Evolutionary conservation across 2,329 filamentous ascomycete genomes (phyloP).

Genomic region (Chaetothyriales sp.): DNA sequence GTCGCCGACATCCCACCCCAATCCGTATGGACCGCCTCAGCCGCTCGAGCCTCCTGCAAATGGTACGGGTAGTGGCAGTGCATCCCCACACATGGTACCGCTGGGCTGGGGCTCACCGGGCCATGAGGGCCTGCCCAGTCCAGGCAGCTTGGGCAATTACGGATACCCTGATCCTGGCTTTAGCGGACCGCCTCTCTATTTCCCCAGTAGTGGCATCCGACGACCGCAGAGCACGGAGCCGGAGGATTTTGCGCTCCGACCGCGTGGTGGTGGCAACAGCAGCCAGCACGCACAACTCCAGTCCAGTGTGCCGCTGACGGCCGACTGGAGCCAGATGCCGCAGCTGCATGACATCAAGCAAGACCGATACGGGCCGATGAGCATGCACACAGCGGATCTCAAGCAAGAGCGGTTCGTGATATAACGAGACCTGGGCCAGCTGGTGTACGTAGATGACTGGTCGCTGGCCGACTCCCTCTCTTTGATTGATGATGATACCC

Average conservation of each 20-base stretch:
- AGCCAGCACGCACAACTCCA: slow-evolving; percentile 4
- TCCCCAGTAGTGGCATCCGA: slow-evolving; percentile 53
- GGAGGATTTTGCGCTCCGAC: slow-evolving; percentile 50
- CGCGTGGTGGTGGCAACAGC: slow-evolving; percentile 18
- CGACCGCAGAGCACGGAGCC: slow-evolving; percentile 65
- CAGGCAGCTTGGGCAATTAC: slow-evolving; percentile 60
- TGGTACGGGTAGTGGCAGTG: slow-evolving; percentile 55
- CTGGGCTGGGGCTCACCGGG: slow-evolving; percentile 79
- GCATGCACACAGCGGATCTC: slow-evolving; percentile 4
- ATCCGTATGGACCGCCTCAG: slow-evolving; percentile 65
- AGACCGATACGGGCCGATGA: slow-evolving; percentile 14
- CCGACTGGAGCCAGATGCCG: slow-evolving; percentile 14
- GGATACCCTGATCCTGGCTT: slow-evolving; percentile 65
- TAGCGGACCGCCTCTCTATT: slow-evolving; percentile 54
- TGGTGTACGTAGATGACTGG: not conserved
- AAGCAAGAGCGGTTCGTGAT: slow-evolving; percentile 8
- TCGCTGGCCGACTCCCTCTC: not conserved
- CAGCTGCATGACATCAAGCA: slow-evolving; percentile 14
- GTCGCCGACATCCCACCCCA: slow-evolving; percentile 71
- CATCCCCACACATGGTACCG: slow-evolving; percentile 72
- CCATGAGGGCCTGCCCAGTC: slow-evolving; percentile 58
- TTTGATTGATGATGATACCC: not conserved
- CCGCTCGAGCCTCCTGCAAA: slow-evolving; percentile 70
- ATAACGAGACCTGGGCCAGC: not conserved
- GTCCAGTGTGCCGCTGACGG: slow-evolving; percentile 5